Base-by-base conservation (phyloP, 2,329 filamentous ascomycete species). In the Microsporum audouinii region DNA sequence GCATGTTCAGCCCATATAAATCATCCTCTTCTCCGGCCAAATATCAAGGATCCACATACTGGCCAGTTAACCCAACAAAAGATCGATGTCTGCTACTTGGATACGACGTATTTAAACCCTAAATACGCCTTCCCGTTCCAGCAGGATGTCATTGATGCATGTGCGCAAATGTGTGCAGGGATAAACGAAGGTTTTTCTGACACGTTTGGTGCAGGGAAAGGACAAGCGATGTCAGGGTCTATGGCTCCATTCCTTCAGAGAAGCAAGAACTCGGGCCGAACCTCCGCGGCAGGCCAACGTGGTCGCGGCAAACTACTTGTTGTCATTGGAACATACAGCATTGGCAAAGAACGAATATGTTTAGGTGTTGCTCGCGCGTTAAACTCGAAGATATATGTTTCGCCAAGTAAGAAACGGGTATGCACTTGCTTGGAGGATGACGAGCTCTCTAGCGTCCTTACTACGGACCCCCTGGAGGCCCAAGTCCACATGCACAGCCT, bases 401-500 rank as follows among this genome's bases (percentile, higher is more conserved):
- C 89, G 1, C 79, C 90, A 0, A 80, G 82, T 59, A 99, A 99
- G 75, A 88, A 90, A 71, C 84, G 86, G 64, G 89, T 97, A 31
- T 91, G 90, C 74, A 80, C 83, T 27, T 90, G 90, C 65, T 82
- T 99, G 0, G 91, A 91, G 70, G 92, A 97, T 70, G 80, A 87
- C 0, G 91, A 96, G 69, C 81, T 99, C 3, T 79, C 85, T 31
- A 80, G 82, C 0, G 82, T 90, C 2, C 82, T 99, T 68, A 99
- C 94, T 0, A 80, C 81, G 5, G 79, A 96, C 70, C 91, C 94
- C 0, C 77, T 82, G 27, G 88, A 89, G 68, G 94, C 94, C 0
- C 92, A 97, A 73, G 91, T 99, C 0, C 94, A 99, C 75, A 96
- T 99, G 91, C 95, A 96, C 68, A 91, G 88, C 68, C 80, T 99